Percentiles rank a stretch among this genome's conserved stretches.
Evolutionary conservation across 257 asterid species (phyloP).

Genomic region (Cordia subcordata): DNA sequence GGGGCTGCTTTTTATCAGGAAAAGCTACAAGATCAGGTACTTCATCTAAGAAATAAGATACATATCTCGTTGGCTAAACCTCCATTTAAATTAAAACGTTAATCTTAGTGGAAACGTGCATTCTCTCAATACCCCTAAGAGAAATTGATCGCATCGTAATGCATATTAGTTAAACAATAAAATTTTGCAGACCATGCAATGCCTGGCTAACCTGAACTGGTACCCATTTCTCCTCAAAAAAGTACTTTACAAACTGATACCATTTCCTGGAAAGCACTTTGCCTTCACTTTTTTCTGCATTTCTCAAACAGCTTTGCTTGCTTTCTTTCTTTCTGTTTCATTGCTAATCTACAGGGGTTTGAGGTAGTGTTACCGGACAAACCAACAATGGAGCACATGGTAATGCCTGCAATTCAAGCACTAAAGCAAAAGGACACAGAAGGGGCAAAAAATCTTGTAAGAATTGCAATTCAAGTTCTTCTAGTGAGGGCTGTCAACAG

Average conservation of each 20-base stretch:
- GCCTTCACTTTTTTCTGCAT: background rate
- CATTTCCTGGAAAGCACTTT: no score
- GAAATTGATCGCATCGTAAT: no score
- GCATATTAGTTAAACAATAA: no score
- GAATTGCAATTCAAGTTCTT: conserved; percentile 26
- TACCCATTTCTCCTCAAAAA: no score
- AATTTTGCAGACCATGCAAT: no score
- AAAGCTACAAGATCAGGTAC: conserved; percentile 25
- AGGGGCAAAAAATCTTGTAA: conserved; percentile 27
- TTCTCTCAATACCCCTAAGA: no score
- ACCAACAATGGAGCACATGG: conserved; percentile 22
- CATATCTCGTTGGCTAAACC: no score
- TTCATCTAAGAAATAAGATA: no score
- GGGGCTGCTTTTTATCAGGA: conserved; percentile 13
- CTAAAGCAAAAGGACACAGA: conserved; percentile 17
- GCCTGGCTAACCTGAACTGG: no score
- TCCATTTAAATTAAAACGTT: no score
- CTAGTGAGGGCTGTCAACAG: conserved; percentile 23
- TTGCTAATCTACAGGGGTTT: conserved; percentile 13
- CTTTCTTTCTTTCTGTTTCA: background rate
- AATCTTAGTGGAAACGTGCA: no score
- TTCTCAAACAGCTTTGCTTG: background rate
- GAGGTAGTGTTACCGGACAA: conserved; percentile 31
- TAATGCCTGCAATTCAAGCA: conserved; percentile 24
- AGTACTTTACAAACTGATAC: no score